A percentile compares a stretch with the other conserved stretches of the same genome.
These are phyloP conservation scores for Leishmania aethiopica DNA, from an alignment of 208 protist species.

Conservation along the genomic window DNA sequence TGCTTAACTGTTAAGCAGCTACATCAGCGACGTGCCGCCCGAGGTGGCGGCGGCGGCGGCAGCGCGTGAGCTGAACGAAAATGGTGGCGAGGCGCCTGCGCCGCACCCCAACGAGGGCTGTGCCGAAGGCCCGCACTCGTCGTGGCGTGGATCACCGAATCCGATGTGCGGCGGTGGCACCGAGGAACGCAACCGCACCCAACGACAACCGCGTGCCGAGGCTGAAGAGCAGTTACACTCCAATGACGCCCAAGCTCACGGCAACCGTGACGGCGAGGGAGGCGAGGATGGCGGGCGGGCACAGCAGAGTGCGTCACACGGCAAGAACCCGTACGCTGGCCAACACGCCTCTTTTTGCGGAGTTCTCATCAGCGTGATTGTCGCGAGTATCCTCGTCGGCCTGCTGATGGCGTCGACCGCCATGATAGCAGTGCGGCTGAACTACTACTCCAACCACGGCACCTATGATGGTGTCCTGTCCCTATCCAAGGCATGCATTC, in stretches of 20 bases:
- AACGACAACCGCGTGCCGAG: neutral
- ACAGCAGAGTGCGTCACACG: neutral
- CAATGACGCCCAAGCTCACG: slow-evolving; percentile 3
- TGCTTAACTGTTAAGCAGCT: slow-evolving; percentile 15
- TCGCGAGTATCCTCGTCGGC: slow-evolving; percentile 25
- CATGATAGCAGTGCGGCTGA: slow-evolving; percentile 66
- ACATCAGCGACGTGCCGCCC: slow-evolving; percentile 23
- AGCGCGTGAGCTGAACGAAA: slow-evolving; percentile 3
- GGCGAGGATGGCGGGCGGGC: neutral
- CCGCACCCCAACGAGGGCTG: neutral
- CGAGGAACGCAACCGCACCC: neutral
- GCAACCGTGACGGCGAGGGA: neutral
- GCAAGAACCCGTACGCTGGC: slow-evolving; percentile 14
- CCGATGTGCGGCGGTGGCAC: slow-evolving; percentile 11
- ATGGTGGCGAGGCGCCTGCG: slow-evolving; percentile 19
- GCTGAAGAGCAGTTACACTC: neutral
- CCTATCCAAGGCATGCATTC: slow-evolving; percentile 48
- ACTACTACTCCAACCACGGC: slow-evolving; percentile 40
- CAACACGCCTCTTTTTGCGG: slow-evolving; percentile 16
- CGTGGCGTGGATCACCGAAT: slow-evolving; percentile 1
- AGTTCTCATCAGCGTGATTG: slow-evolving; percentile 12
- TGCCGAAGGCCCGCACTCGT: neutral
- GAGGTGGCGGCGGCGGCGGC: slow-evolving; percentile 15
- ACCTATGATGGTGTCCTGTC: slow-evolving; percentile 34
- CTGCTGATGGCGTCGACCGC: slow-evolving; percentile 46